Percentiles rank a stretch among this genome's conserved stretches.
Conservation (phyloP, 176 grass and related monocot species). For the Cenchrus americanus region DNA sequence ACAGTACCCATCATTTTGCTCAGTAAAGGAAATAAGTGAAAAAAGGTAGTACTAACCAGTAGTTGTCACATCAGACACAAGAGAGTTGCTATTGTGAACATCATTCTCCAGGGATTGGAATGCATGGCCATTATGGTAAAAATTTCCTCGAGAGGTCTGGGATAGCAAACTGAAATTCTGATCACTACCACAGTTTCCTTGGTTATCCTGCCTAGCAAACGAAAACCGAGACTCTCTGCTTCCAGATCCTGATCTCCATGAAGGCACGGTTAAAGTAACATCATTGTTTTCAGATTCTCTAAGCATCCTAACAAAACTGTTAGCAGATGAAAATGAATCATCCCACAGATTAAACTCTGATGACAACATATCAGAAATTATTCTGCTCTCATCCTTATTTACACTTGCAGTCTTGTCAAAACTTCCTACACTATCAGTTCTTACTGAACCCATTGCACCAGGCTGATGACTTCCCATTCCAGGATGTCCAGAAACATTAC, state of each 20-base stretch:
- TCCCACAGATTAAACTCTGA: constrained; percentile 97
- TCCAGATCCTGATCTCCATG: constrained; percentile 60
- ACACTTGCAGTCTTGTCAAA: constrained; percentile 60
- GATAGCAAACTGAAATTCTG: constrained; percentile 55
- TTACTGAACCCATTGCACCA: constrained; percentile 40
- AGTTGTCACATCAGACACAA: constrained; percentile 50
- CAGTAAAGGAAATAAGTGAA: neutral
- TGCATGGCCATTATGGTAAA: constrained; percentile 53
- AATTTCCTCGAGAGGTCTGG: constrained; percentile 54
- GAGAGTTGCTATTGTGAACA: constrained; percentile 33
- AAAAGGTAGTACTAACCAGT: constrained; percentile 49
- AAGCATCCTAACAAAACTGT: constrained; percentile 72
- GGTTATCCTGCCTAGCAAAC: constrained; percentile 93
- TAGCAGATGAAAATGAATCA: constrained; percentile 61
- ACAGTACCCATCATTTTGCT: constrained; percentile 8
- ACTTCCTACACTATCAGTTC: constrained; percentile 48
- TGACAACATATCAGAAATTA: constrained; percentile 86
- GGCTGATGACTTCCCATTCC: constrained; percentile 40
- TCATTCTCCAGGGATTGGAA: constrained; percentile 55
- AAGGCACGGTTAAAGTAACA: constrained; percentile 35
- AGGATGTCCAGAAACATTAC: constrained; percentile 48
- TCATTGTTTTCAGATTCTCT: constrained; percentile 61
- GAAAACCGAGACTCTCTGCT: constrained; percentile 85
- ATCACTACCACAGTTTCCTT: constrained; percentile 46
- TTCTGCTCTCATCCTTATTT: constrained; percentile 83